Evolutionary conservation across 306 rosid genomes (phyloP).

Genomic region (Lagenaria siceraria): DNA sequence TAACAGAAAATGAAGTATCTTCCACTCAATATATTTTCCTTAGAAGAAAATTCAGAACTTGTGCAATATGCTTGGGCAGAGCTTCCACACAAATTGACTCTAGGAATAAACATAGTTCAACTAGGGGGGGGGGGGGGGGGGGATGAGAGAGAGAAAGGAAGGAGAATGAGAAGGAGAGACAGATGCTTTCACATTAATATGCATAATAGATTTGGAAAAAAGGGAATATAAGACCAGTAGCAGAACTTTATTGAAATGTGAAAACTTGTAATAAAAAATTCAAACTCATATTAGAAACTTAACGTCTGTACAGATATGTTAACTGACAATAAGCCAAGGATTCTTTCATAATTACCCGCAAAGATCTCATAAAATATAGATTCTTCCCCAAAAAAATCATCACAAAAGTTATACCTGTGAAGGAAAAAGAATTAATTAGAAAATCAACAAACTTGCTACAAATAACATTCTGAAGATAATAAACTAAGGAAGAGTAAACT

Average conservation of each 20-base stretch:
- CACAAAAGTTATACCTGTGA: slow-evolving; percentile 73
- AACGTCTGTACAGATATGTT: background rate
- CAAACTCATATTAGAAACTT: background rate
- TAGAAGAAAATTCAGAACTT: background rate
- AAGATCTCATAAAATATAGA: slow-evolving; percentile 63
- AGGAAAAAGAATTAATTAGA: slow-evolving; percentile 10
- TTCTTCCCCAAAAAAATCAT: slow-evolving; percentile 66
- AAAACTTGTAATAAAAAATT: background rate
- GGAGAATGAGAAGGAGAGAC: no score
- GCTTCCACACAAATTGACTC: background rate
- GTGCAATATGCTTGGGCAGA: background rate
- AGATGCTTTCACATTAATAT: background rate
- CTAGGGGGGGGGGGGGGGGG: no score
- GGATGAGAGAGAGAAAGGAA: no score
- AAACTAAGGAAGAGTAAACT: slow-evolving; percentile 20
- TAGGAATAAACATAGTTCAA: background rate
- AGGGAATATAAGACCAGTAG: background rate
- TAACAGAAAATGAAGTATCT: background rate
- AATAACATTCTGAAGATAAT: slow-evolving; percentile 6
- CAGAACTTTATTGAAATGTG: background rate
- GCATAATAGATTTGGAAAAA: background rate
- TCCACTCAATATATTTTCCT: background rate
- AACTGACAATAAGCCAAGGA: slow-evolving; percentile 1
- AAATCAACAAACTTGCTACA: slow-evolving; percentile 4
- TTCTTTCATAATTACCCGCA: slow-evolving; percentile 36